Base-by-base conservation (phyloP, 1,284 basidiomycete species). In the Malassezia japonica region DNA sequence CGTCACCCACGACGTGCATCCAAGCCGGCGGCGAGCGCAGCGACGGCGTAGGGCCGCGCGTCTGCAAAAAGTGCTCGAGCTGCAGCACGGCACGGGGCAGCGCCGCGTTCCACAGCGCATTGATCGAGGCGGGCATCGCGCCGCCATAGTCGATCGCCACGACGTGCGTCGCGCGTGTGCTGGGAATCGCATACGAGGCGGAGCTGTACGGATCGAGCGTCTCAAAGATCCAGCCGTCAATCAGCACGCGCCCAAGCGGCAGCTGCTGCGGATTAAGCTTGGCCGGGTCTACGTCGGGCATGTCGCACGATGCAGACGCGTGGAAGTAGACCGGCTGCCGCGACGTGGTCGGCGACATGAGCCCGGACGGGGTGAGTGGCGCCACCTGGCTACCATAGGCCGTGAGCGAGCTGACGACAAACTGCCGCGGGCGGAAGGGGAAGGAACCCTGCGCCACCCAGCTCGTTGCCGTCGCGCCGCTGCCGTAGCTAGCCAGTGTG, bases 171-270 rank as follows among this genome's bases (percentile, higher is more conserved):
- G 88, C 91, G 46, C 86, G 77, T 21, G 92, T 89, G 2, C 90
- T 95, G 0, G 92, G 92, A 38, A 98, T 95, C 13, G 87, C 82
- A 70, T 91, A 92, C 63, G 88, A 90, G 72, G 94, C 89, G 54
- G 85, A 84, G 36, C 87, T 87, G 72, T 98, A 98, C 0, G 94
- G 92, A 71, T 98, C 92, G 37, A 98, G 79, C 1, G 91, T 96
- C 76, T 99, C 90, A 60, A 95, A 75, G 37, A 95, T 84, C 94
- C 94, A 99, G 0, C 87, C 92, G 62, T 96, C 90, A 3, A 99
- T 77, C 57, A 87, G 83, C 37, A 91, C 78, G 18, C 85, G 82
- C 0, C 89, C 91, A 8, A 87, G 76, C 0, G 88, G 87, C 70
- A 20, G 24, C 24, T 27, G 12, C 42, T 81, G 80, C 0, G 87